Evolutionary conservation across 371 early-diverging fungal genomes (phyloP), one percentile per base, ranked within the genome.

Genomic region (Circinella umbellata): DNA sequence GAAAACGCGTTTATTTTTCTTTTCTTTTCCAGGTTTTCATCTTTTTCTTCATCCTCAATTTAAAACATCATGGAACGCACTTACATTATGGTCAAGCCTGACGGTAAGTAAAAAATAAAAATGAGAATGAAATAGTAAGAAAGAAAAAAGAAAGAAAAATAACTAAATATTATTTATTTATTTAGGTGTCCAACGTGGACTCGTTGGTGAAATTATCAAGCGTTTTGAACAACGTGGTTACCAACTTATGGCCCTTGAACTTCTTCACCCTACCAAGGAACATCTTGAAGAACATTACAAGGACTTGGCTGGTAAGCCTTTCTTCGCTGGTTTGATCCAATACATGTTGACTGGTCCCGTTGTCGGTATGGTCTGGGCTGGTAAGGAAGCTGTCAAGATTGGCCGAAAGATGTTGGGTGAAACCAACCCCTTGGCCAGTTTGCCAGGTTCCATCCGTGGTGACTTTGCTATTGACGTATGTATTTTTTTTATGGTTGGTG

Each of bases 361-460:
- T 77, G 93, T 97, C 69, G 95, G 89, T 81, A 93, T 91, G 92
- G 94, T 99, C 76, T 99, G 96, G 94, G 86, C 86, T 77, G 99
- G 99, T 73, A 96, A 98, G 90, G 91, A 93, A 69, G 99, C 90
- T 69, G 99, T 99, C 86, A 94, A 93, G 89, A 91, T 93, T 77
- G 99, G 98, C 73, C 96, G 99, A 84, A 88, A 88, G 72, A 89
- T 99, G 86, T 91, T 99, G 72, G 99, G 99, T 77, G 95, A 90
- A 83, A 94, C 94, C 87, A 93, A 94, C 92, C 95, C 94, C 76
- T 85, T 95, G 78, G 93, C 92, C 78, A 95, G 96, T 71, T 89
- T 88, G 69, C 95, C 98, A 71, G 99, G 99, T 77, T 98, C 99
- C 86, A 99, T 99, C 91, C 95, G 99, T 86, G 99, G 99, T 78